Base-by-base conservation (phyloP, 352 stramenopile genomes). In the Phytophthora quininea region DNA sequence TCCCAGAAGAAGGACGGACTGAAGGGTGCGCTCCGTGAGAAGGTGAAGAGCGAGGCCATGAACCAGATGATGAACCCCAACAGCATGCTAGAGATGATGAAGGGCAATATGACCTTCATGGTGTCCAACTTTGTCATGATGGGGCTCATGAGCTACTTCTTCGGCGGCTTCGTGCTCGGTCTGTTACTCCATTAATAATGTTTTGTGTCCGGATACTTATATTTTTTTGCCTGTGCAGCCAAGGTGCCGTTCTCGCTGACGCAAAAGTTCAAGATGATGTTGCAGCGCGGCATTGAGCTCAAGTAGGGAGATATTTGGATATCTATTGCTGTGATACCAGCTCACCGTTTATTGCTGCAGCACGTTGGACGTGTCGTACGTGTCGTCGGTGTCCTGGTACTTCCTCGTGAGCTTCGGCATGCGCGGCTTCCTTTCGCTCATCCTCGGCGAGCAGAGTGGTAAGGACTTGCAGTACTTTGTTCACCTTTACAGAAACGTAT, bases 111-210 rank as follows among this genome's bases (percentile, higher is more conserved):
- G 91, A 97, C 93, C 12, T 99, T 98, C 63, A 98, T 99, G 93
- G 91, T 98, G 19, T 98, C 98, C 69, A 99, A 99, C 79, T 99
- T 99, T 80, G 95, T 99, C 69, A 99, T 99, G 97, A 99, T 99
- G 97, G 95, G 97, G 31, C 96, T 98, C 59, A 98, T 99, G 77
- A 97, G 90, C 72, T 98, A 99, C 80, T 99, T 99, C 73, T 99
- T 99, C 66, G 86, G 87, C 58, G 98, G 98, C 54, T 99, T 99
- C 64, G 97, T 99, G 67, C 80, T 99, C 11, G 86, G 88, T 96
- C 19, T 24, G 19, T 24, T 24, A 24, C 19, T 24, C 19, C 19
- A 24, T 24, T 24, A 24, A 24, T 24, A 24, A 24, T 24, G 19
- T 24, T 24, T 24, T 24, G 19, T 24, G 19, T 24, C 19, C 19